A percentile compares a stretch with the other conserved stretches of the same genome.
phyloP scores from a whole-genome alignment of 1,139 yeast species.

The Candida labiduridarum region DNA sequence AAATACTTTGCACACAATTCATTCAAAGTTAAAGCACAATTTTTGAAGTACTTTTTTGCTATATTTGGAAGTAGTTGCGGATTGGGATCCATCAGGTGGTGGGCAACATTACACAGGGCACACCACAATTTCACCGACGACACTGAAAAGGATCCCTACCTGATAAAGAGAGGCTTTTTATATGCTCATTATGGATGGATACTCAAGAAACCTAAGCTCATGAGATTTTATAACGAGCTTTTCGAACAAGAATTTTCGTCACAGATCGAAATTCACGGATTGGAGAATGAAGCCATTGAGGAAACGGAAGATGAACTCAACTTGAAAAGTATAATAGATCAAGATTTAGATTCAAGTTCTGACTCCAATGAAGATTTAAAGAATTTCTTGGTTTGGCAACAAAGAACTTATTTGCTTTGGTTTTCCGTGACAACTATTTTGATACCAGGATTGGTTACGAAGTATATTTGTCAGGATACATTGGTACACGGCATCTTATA shows the following conservation, averaged over 20 bases:
- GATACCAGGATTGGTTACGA: conserved; percentile 51
- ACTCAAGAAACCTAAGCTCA: conserved; percentile 50
- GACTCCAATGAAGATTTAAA: conserved; percentile 22
- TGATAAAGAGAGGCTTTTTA: conserved; percentile 56
- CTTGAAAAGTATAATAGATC: conserved; percentile 16
- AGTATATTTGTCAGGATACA: conserved; percentile 42
- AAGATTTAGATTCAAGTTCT: conserved; percentile 5
- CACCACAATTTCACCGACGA: conserved; percentile 69
- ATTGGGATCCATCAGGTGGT: conserved; percentile 60
- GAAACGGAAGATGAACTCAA: conserved; percentile 19
- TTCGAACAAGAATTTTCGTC: conserved; percentile 46
- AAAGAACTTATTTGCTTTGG: conserved; percentile 45
- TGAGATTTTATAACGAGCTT: conserved; percentile 35
- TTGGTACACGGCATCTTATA: conserved; percentile 58
- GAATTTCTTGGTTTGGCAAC: conserved; percentile 60
- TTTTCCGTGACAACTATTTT: conserved; percentile 49
- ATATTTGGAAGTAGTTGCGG: conserved; percentile 63
- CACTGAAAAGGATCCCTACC: conserved; percentile 69
- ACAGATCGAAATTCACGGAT: conserved; percentile 7
- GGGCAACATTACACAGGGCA: conserved; percentile 69
- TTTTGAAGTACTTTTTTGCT: conserved; percentile 48
- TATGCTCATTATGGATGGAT: conserved; percentile 73
- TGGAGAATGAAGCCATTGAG: conserved; percentile 13
- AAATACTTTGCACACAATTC: conserved; percentile 59
- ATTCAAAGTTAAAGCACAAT: conserved; percentile 38